Conservation (phyloP, 306 rosid genomes). For the Prunus armeniaca region DNA sequence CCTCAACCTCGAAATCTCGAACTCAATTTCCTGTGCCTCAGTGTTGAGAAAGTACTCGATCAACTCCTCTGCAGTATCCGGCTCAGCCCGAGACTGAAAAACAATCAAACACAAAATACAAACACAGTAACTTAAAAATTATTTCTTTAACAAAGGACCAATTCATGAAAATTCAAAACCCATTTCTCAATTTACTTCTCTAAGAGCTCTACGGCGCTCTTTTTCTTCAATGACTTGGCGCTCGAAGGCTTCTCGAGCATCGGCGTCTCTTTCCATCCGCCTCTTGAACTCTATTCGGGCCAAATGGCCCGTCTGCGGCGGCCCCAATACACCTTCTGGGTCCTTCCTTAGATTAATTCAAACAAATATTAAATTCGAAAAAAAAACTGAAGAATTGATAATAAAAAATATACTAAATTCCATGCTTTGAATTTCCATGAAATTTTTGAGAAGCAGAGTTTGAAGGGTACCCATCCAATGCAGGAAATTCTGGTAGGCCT, state of each 20-base stretch:
- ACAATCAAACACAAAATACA: neutral
- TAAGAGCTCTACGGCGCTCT: conserved; percentile 67
- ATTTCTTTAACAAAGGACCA: neutral
- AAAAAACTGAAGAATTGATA: neutral
- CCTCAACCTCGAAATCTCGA: conserved; percentile 81
- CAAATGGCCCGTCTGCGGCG: conserved; percentile 66
- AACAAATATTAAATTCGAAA: neutral
- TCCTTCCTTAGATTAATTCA: conserved; percentile 48
- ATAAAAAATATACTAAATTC: neutral
- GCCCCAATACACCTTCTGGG: conserved; percentile 77
- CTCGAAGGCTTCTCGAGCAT: conserved; percentile 74
- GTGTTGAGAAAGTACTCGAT: conserved; percentile 85
- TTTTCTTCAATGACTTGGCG: conserved; percentile 69
- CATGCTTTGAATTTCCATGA: neutral
- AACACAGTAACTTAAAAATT: neutral
- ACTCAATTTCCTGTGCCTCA: conserved; percentile 87
- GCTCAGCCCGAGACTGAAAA: conserved; percentile 59
- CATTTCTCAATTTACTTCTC: conserved; percentile 41
- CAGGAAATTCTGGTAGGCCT: conserved; percentile 43
- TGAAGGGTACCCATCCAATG: conserved; percentile 59
- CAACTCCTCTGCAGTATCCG: conserved; percentile 54
- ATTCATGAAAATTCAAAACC: neutral
- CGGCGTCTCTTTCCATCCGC: conserved; percentile 72
- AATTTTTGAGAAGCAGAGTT: neutral
- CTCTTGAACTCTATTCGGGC: conserved; percentile 64